These are phyloP conservation scores for Amauroascus verrucosus DNA, from an alignment of 2,329 filamentous ascomycete species.

Conservation along the genomic window DNA sequence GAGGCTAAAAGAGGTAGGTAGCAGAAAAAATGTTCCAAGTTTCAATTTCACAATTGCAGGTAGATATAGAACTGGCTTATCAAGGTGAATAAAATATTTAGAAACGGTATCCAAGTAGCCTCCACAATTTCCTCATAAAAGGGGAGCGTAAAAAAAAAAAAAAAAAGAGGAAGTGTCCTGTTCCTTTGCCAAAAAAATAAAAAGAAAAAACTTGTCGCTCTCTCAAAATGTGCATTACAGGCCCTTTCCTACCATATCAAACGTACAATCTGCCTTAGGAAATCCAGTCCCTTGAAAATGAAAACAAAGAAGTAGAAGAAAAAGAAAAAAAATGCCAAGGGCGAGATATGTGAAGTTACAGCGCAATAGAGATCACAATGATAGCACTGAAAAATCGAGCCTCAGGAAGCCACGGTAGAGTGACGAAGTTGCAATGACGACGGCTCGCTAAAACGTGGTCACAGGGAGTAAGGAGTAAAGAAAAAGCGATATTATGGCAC, in stretches of 20 bases:
- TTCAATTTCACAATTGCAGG: not conserved
- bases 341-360: not conserved
- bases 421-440: not conserved
- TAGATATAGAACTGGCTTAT: not conserved
- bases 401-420: not conserved
- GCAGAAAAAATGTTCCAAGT: not conserved
- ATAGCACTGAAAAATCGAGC: not conserved
- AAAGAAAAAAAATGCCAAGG: not conserved
- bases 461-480: not conserved
- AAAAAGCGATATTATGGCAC: not conserved
- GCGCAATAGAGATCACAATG: not conserved
- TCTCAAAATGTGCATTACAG: constrained; percentile 9
- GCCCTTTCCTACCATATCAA: not conserved
- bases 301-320: not conserved
- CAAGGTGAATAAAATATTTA: not conserved
- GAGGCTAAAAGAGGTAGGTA: too few species aligned
- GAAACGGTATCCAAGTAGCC: constrained; percentile 2
- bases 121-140: not conserved
- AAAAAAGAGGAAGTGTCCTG: too few species aligned
- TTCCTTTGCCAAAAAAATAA: too few species aligned
- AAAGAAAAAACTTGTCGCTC: constrained; percentile 2
- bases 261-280: not conserved
- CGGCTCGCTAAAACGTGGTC: not conserved
- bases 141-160: not conserved
- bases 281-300: not conserved